Evolutionary conservation across 805 yeast genomes (phyloP), one percentile per base, ranked within the genome.

Genomic region (Sugiyamaella boreocaroliniensis): DNA sequence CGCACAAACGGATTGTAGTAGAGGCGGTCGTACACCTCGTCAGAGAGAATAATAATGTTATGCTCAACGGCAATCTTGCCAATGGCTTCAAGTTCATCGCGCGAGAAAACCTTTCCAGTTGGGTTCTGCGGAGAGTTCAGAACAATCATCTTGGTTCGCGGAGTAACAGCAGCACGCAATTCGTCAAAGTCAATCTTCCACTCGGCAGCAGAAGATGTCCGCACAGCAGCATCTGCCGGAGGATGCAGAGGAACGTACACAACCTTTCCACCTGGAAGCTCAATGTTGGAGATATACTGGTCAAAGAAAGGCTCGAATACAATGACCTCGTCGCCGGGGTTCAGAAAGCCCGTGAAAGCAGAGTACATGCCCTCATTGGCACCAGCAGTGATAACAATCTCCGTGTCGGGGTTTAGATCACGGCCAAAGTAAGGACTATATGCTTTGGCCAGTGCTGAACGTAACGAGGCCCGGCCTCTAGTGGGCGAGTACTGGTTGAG

Each of bases 241-340:
- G 93, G 93, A 61, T 85, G 83, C 56, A 93, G 74, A 47, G 89
- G 87, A 41, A 88, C 96, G 62, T 89, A 89, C 47, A 83, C 89
- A 29, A 88, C 89, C 63, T 82, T 86, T 43, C 96, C 99, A 37
- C 98, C 98, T 4, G 95, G 83, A 73, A 93, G 79, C 68, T 89
- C 93, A 64, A 93, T 86, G 69, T 93, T 92, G 52, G 97, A 82
- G 58, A 93, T 87, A 70, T 93, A 93, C 71, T 93, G 99, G 64
- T 93, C 99, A 66, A 93, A 93, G 66, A 89, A 93, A 2, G 99
- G 99, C 69, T 92, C 96, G 65, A 93, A 86, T 12, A 93, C 97
- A 67, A 93, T 86, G 22, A 85, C 99, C 68, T 93, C 99, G 63
- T 93, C 99, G 19, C 95, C 97, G 1, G 82, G 79, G 45, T 86